Conservation (phyloP, 805 yeast genomes). For the Saturnispora serradocipensis region DNA sequence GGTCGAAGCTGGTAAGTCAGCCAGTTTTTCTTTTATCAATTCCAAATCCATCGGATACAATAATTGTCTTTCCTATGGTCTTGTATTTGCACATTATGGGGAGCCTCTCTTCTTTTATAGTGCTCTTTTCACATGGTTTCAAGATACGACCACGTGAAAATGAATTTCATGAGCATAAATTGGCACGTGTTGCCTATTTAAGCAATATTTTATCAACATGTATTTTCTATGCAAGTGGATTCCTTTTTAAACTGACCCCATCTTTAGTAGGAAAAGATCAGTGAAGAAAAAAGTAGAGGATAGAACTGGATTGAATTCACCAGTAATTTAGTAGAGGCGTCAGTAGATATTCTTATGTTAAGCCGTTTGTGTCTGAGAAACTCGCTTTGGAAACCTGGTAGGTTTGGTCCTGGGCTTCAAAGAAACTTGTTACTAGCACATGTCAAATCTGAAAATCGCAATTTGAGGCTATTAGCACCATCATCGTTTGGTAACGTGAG, state of each 20-base stretch:
- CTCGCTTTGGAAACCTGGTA: neutral
- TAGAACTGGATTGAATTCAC: neutral
- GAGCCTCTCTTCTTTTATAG: neutral
- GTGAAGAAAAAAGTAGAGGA: neutral
- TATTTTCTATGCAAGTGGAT: neutral
- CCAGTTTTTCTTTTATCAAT: neutral
- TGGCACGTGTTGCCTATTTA: neutral
- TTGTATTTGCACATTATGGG: neutral
- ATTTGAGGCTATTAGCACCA: neutral
- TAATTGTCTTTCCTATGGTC: too few relatives aligned
- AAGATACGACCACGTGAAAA: neutral
- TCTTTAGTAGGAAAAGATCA: neutral
- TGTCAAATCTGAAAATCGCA: neutral
- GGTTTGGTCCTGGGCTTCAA: neutral
- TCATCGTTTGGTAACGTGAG: neutral
- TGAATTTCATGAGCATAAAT: neutral
- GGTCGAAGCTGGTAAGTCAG: conserved; percentile 8
- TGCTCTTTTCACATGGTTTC: neutral
- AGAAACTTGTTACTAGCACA: neutral
- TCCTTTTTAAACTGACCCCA: neutral
- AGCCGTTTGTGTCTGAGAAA: neutral
- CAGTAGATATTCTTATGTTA: neutral
- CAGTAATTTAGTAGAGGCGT: neutral
- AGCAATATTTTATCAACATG: neutral
- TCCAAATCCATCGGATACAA: neutral